Percentiles rank a stretch among this genome's conserved stretches.
Conservation (phyloP, 1,139 yeast genomes). For the Taiozyma onychis region DNA sequence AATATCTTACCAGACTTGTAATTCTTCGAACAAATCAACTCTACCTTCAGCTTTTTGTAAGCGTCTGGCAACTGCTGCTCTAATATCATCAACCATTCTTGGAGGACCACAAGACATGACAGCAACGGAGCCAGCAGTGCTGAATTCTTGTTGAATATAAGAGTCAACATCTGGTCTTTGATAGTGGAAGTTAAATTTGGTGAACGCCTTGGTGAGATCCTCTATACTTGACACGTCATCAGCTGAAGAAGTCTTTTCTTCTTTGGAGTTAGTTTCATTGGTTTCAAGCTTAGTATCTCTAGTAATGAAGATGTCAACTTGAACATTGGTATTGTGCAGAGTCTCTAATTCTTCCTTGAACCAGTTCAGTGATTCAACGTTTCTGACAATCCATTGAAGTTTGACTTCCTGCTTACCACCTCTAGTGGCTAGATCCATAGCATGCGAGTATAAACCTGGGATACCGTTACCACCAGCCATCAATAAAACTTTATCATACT, state of each 20-base stretch:
- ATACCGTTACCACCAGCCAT: constrained; percentile 70
- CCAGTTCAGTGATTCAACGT: constrained; percentile 40
- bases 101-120: constrained; percentile 40
- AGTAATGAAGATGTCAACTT: constrained; percentile 40
- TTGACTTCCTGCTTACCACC: constrained; percentile 29
- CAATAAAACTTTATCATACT: constrained; percentile 47
- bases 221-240: neutral
- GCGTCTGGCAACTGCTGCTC: constrained; percentile 31
- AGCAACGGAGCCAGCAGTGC: constrained; percentile 26
- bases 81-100: constrained; percentile 41
- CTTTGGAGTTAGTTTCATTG: neutral
- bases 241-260: neutral
- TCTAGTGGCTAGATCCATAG: constrained; percentile 16
- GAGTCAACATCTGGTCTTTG: no score
- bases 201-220: constrained; percentile 8
- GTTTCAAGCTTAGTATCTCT: constrained; percentile 3
- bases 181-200: constrained; percentile 6
- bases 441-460: constrained; percentile 41
- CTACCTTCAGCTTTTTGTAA: constrained; percentile 31
- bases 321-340: constrained; percentile 28
- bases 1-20: constrained; percentile 32
- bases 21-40: constrained; percentile 42
- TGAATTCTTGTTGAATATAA: no score
- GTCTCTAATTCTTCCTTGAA: constrained; percentile 42
- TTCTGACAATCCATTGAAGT: constrained; percentile 49